These are phyloP conservation scores for Mortierella polycephala DNA, from an alignment of 371 early-diverging fungal genomes.

Conservation along the genomic window DNA sequence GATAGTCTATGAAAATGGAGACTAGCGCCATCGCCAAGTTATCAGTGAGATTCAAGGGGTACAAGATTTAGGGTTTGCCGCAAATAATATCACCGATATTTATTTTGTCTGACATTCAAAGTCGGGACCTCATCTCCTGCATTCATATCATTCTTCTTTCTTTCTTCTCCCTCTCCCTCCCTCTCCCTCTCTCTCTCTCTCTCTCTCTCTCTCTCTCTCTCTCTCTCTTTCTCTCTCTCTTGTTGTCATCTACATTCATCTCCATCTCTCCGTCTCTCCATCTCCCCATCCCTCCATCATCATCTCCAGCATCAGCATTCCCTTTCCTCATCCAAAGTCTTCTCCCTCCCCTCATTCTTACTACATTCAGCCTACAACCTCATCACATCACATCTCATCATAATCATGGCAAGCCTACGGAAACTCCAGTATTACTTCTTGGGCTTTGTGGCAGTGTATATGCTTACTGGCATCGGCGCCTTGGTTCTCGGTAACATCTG, in stretches of 20 bases:
- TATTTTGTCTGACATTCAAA: too few relatives aligned
- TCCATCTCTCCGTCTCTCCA: conserved; percentile 1
- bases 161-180: neutral
- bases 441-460: conserved; percentile 32
- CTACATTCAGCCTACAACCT: neutral
- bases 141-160: neutral
- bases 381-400: too few relatives aligned
- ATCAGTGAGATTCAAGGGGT: too few relatives aligned
- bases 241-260: conserved; percentile 1
- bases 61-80: too few relatives aligned
- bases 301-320: neutral
- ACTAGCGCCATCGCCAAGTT: too few relatives aligned
- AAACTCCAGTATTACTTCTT: conserved; percentile 37
- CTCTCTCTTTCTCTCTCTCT: neutral
- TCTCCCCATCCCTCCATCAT: neutral
- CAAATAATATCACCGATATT: too few relatives aligned
- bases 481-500: conserved; percentile 44
- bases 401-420: conserved; percentile 23
- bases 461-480: conserved; percentile 38
- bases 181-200: neutral
- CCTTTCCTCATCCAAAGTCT: neutral
- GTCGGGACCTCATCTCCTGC: neutral
- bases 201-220: neutral
- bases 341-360: neutral
- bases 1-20: too few relatives aligned